Conservation (phyloP, 345 rosid species). For the Noccaea bulbosa region DNA sequence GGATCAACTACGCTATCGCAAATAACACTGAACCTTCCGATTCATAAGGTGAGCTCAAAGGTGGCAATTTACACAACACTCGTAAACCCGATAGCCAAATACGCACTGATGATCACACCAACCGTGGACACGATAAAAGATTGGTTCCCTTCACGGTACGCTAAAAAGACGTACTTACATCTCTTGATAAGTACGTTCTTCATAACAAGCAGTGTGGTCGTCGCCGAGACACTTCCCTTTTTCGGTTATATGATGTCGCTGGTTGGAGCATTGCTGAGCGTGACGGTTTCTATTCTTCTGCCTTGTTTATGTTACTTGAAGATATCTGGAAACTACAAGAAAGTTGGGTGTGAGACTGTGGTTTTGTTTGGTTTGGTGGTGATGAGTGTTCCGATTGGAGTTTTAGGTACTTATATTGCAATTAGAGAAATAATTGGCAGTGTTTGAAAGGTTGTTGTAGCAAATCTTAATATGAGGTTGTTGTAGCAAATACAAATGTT, state of each 20-base stretch:
- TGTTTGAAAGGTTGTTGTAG: slow-evolving; percentile 9
- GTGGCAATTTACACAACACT: slow-evolving; percentile 54
- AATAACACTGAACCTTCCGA: slow-evolving; percentile 49
- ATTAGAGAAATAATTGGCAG: slow-evolving; percentile 31
- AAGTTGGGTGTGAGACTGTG: slow-evolving; percentile 26
- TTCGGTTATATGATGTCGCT: slow-evolving; percentile 47
- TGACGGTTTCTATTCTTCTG: slow-evolving; percentile 45
- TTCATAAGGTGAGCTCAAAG: slow-evolving; percentile 45
- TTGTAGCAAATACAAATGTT: neutral
- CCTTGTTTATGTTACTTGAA: slow-evolving; percentile 52
- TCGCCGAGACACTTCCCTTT: slow-evolving; percentile 46
- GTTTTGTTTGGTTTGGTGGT: slow-evolving; percentile 32
- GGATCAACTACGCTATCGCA: slow-evolving; percentile 49
- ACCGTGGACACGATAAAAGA: slow-evolving; percentile 41
- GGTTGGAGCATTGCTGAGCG: slow-evolving; percentile 46
- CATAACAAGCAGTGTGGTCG: slow-evolving; percentile 41
- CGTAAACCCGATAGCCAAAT: slow-evolving; percentile 50
- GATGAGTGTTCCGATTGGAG: slow-evolving; percentile 39
- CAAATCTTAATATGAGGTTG: neutral
- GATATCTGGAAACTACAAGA: slow-evolving; percentile 40
- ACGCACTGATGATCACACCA: slow-evolving; percentile 50
- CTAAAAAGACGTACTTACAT: slow-evolving; percentile 34
- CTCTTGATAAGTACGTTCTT: slow-evolving; percentile 44
- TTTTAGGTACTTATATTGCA: slow-evolving; percentile 40
- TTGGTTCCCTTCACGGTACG: slow-evolving; percentile 40